phyloP scores from a whole-genome alignment of 306 rosid species.

The Trifolium fragiferum region DNA sequence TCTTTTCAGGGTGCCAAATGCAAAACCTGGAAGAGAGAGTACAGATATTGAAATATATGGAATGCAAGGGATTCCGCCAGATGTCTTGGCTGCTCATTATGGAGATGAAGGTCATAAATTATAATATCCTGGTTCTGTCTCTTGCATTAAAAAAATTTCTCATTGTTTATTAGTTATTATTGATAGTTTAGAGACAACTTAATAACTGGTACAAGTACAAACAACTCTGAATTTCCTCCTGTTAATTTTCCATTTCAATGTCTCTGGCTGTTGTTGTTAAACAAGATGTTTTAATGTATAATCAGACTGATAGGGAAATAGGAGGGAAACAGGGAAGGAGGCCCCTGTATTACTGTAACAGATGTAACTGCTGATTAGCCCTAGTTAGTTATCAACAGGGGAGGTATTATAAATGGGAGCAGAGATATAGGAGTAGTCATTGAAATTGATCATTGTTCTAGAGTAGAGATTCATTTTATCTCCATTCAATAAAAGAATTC shows the following conservation, averaged over 20 bases:
- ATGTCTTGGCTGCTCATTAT: slow-evolving; percentile 89
- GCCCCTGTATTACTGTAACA: neutral
- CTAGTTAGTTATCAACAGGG: neutral
- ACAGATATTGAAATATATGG: slow-evolving; percentile 98
- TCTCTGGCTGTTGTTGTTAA: neutral
- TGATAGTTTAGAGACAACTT: neutral
- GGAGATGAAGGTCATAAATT: slow-evolving; percentile 80
- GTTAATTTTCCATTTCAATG: slow-evolving; percentile 20
- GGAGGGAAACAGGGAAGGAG: neutral
- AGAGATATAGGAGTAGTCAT: neutral
- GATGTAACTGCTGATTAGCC: neutral
- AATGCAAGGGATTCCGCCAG: slow-evolving; percentile 99
- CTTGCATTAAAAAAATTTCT: neutral
- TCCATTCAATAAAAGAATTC: neutral
- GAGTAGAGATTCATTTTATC: neutral
- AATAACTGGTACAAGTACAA: neutral
- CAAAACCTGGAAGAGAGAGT: slow-evolving; percentile 86
- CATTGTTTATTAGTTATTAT: neutral
- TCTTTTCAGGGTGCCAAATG: slow-evolving; percentile 85
- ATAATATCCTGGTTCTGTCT: neutral
- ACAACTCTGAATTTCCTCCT: neutral
- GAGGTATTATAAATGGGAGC: neutral
- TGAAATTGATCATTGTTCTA: neutral
- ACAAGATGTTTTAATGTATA: neutral
- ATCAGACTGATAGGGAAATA: neutral